Percentiles rank a stretch among this genome's conserved stretches.
Conservation (phyloP, 75 land plant genomes). For the Cryptomeria japonica region DNA sequence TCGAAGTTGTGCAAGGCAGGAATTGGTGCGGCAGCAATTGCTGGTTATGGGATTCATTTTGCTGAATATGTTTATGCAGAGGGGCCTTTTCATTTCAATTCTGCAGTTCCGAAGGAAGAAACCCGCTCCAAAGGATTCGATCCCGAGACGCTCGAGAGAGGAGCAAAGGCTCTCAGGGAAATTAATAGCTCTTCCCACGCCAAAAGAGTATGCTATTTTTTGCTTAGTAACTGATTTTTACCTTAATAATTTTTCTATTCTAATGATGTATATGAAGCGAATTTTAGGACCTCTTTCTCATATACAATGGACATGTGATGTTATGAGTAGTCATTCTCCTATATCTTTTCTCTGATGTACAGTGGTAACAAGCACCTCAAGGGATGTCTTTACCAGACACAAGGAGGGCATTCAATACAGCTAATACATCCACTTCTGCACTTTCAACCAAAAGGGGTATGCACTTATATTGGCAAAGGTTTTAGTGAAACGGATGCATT, state of each 20-base stretch:
- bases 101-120: background rate
- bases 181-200: slow-evolving; percentile 69
- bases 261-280: background rate
- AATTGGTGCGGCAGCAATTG: background rate
- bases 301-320: too few relatives aligned
- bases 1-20: slow-evolving; percentile 12
- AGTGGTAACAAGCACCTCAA: background rate
- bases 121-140: slow-evolving; percentile 66
- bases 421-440: background rate
- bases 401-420: too few relatives aligned
- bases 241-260: background rate
- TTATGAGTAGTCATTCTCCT: too few relatives aligned
- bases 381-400: background rate
- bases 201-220: slow-evolving; percentile 60
- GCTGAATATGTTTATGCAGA: slow-evolving; percentile 21
- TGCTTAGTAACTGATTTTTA: background rate
- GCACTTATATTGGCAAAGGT: background rate
- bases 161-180: slow-evolving; percentile 84
- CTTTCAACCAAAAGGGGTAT: background rate
- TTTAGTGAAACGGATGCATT: too few relatives aligned
- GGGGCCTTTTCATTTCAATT: slow-evolving; percentile 21
- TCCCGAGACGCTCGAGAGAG: slow-evolving; percentile 84
- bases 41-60: background rate
- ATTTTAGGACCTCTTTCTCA: background rate
- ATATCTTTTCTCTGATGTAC: too few relatives aligned